Evolutionary conservation across 2,329 filamentous ascomycete genomes (phyloP).

Genomic region (Neofusicoccum umdonicola): DNA sequence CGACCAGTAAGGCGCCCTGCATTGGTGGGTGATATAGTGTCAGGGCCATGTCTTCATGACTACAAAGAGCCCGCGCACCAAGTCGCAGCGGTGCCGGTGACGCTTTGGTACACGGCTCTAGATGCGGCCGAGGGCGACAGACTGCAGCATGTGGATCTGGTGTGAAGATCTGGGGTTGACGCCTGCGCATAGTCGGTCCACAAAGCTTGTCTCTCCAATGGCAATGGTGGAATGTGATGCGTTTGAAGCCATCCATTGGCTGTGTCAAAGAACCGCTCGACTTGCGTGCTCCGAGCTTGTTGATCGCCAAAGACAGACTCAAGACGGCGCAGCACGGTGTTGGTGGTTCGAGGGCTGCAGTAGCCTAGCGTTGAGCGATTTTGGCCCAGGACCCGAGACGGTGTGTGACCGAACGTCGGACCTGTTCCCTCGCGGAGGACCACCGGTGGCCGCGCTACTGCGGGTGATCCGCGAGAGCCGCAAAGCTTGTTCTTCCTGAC

Average conservation of each 20-base stretch:
- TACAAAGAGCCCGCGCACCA: neutral
- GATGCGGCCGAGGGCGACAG: neutral
- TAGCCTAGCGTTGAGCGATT: neutral
- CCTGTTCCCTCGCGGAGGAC: neutral
- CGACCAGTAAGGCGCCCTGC: neutral
- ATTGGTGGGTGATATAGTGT: neutral
- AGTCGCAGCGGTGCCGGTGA: neutral
- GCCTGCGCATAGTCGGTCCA: neutral
- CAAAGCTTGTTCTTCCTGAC: neutral
- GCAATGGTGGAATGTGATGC: neutral
- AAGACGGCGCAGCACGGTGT: neutral
- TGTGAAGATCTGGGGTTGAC: neutral
- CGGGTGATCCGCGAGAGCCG: neutral
- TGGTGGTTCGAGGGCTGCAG: neutral
- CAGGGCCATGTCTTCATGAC: neutral
- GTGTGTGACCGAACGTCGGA: neutral
- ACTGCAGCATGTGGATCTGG: neutral
- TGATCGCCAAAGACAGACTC: neutral
- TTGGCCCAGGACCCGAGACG: neutral
- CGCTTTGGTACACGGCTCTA: neutral
- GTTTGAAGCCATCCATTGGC: neutral
- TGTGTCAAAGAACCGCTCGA: neutral
- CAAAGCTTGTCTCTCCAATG: neutral
- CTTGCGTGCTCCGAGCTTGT: neutral
- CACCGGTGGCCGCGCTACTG: neutral